Evolutionary conservation across 2,329 filamentous ascomycete species (phyloP), one percentile per base, ranked within the genome.

Genomic region (Biscogniauxia marginata): DNA sequence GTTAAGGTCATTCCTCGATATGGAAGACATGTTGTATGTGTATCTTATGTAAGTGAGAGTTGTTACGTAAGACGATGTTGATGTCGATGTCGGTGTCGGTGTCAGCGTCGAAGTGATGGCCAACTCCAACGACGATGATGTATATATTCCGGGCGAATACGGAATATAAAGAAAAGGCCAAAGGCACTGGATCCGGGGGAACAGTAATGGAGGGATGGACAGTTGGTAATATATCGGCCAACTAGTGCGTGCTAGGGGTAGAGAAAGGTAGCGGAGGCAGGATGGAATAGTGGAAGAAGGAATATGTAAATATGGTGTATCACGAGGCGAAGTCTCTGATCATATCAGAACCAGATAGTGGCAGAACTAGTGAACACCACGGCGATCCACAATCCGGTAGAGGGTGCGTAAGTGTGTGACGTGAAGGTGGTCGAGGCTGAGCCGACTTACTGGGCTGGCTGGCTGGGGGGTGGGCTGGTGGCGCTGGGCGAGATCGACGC

Each of bases 1-100:
- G 79, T 92, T 92, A 69, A 85, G 80, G 74, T 85, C 80, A 59
- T 74, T 75, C 59, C 73, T 73, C 62, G 76, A 75, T 80, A 83
- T 83, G 64, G 49, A 75, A 66, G 58, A 53, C 60, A 51, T 71
- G 65, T 61, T 69, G 65, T 60, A 52, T 60, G 54, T 58, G 60
- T 61, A 58, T 54, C 62, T 58, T 59, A 24, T 43, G 45, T 23
- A 20, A 51, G 46, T 23, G 34, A 46, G 50, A 43, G 46, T 39
- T 50, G 47, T 30, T 48, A 44, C 43, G 46, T 54, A 43, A 20
- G 43, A 45, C 9, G 22, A 21, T n/a, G 46, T 44, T 34, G 34
- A 48, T 55, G 55, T 23, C 43, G 58, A 53, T 54, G 47, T 59
- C 47, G 34, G 50, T 46, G 21, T 19, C 22, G 11, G 9, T 5